Conservation (phyloP, 495 filamentous ascomycete species). For the Talaromyces stipitatus region DNA sequence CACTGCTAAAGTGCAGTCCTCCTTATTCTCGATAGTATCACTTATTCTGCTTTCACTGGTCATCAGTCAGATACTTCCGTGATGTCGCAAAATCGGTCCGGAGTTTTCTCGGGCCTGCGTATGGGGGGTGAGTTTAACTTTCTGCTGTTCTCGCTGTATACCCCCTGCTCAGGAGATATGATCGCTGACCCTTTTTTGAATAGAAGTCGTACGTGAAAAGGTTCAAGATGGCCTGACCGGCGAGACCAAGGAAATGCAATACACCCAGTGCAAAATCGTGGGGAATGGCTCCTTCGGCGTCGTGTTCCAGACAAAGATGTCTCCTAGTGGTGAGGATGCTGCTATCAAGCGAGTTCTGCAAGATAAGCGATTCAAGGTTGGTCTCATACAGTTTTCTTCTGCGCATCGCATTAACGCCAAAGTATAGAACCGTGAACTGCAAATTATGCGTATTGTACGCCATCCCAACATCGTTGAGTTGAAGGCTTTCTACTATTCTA, state of each 20-base stretch:
- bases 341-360: constrained; percentile 98
- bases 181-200: neutral
- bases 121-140: constrained; percentile 64
- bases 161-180: neutral
- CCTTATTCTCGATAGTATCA: constrained; percentile 32
- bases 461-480: constrained; percentile 98
- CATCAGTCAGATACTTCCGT: constrained; percentile 17
- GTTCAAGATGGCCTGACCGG: constrained; percentile 97
- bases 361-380: constrained; percentile 98
- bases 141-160: neutral
- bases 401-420: neutral
- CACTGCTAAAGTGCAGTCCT: constrained; percentile 40
- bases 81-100: constrained; percentile 71
- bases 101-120: constrained; percentile 67
- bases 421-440: constrained; percentile 87
- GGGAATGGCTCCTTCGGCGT: constrained; percentile 98
- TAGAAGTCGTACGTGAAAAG: constrained; percentile 97
- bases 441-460: constrained; percentile 98
- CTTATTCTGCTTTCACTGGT: constrained; percentile 12
- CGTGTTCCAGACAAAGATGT: constrained; percentile 97
- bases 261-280: constrained; percentile 99
- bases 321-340: constrained; percentile 92
- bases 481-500: constrained; percentile 99
- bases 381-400: constrained; percentile 9
- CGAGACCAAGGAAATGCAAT: constrained; percentile 91